These are phyloP conservation scores for Solanum paucissectum DNA, from an alignment of 257 asterid genomes.

Conservation along the genomic window DNA sequence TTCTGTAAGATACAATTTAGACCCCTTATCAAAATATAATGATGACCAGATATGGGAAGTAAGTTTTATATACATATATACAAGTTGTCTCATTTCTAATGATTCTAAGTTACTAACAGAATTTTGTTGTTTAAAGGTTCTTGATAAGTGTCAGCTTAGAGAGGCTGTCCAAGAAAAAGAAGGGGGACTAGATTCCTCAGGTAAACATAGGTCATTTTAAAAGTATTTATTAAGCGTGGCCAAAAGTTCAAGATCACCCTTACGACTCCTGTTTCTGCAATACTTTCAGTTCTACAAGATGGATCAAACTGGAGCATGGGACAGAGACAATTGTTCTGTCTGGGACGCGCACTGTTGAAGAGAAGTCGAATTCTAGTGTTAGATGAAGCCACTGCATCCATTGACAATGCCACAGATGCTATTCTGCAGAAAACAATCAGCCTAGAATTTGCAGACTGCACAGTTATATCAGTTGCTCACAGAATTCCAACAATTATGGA, in stretches of 20 bases:
- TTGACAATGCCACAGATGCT: constrained; percentile 5
- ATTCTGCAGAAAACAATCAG: constrained; percentile 1
- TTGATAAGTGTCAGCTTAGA: constrained; percentile 6
- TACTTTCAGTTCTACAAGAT: background rate
- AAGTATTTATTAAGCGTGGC: no score
- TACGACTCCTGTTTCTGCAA: background rate
- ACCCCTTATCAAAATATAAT: background rate
- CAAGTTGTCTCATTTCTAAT: background rate
- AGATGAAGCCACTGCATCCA: constrained; percentile 13
- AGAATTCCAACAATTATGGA: constrained; percentile 1
- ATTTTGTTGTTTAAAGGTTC: background rate
- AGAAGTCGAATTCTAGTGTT: background rate
- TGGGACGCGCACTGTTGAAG: background rate
- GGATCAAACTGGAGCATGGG: constrained; percentile 3
- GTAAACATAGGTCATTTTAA: background rate
- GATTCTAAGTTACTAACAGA: background rate
- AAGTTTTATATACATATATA: background rate
- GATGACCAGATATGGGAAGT: constrained; percentile 10
- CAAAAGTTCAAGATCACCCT: background rate
- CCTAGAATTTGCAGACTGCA: background rate
- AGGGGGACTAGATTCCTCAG: background rate
- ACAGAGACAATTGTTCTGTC: constrained; percentile 1
- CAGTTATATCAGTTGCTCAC: constrained; percentile 7
- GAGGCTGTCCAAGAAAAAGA: constrained; percentile 2
- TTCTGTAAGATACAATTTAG: background rate